Conservation (phyloP, 345 rosid genomes). For the rapeseed (Brassica napus) region Da-Ae NC_063437.1:16792001-16792500, state of each 20-base stretch:
- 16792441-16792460: slow-evolving; percentile 43
- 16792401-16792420: slow-evolving; percentile 75
- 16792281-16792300: slow-evolving; percentile 53
- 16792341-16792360: slow-evolving; percentile 87
- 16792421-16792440: slow-evolving; percentile 81
- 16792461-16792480: neutral
- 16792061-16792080: slow-evolving; percentile 90
- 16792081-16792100: slow-evolving; percentile 91
- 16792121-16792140: slow-evolving; percentile 6
- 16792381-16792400: slow-evolving; percentile 78
- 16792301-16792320: slow-evolving; percentile 88
- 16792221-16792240: neutral
- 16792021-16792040: neutral
- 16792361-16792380: slow-evolving; percentile 95
- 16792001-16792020: neutral
- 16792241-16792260: neutral
- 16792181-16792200: slow-evolving; percentile 79
- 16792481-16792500: neutral
- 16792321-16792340: slow-evolving; percentile 86
- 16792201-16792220: slow-evolving; percentile 55
- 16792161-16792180: slow-evolving; percentile 58
- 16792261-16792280: neutral
- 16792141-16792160: neutral
- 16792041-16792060: slow-evolving; percentile 88
- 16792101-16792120: slow-evolving; percentile 41